These are phyloP conservation scores for Coemansia sp. DNA, from an alignment of 192 early-diverging fungal species.

Conservation along the genomic window DNA sequence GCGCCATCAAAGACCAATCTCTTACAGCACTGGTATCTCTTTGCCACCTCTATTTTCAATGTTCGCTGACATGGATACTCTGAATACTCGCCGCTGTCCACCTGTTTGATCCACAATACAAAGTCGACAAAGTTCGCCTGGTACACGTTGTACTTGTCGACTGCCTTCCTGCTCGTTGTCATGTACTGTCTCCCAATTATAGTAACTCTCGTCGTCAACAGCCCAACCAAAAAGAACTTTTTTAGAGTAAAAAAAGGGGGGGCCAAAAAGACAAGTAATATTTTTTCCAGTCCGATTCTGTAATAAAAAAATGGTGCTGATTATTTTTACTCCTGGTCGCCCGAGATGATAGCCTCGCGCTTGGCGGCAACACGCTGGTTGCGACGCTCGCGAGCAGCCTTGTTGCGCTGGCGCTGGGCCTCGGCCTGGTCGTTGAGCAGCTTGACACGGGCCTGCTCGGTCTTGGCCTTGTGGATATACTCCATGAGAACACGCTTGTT, in stretches of 20 bases:
- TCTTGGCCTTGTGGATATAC: slow-evolving; percentile 99
- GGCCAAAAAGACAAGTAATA: neutral
- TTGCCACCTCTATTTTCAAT: too few relatives aligned
- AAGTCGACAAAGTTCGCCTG: neutral
- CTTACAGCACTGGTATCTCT: too few relatives aligned
- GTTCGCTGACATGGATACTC: too few relatives aligned
- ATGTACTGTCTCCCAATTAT: too few relatives aligned
- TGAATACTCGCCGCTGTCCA: too few relatives aligned
- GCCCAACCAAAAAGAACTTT: slow-evolving; percentile 1
- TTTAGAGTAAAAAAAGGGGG: neutral
- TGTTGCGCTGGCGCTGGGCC: slow-evolving; percentile 95
- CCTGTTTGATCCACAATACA: neutral
- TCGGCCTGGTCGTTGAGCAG: slow-evolving; percentile 95
- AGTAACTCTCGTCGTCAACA: too few relatives aligned
- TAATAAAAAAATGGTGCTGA: neutral
- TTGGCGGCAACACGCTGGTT: slow-evolving; percentile 84
- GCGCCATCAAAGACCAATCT: too few relatives aligned
- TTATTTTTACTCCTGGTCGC: slow-evolving; percentile 43
- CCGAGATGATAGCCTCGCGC: slow-evolving; percentile 75
- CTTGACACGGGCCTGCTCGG: slow-evolving; percentile 94
- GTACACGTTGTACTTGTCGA: neutral
- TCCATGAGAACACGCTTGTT: slow-evolving; percentile 99
- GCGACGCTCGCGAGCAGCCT: slow-evolving; percentile 94
- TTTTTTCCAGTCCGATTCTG: neutral
- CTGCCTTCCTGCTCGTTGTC: too few relatives aligned